A percentile compares a stretch with the other conserved stretches of the same genome.
Conservation (phyloP, 257 asterid species). For the Solanum habrochaites region DNA sequence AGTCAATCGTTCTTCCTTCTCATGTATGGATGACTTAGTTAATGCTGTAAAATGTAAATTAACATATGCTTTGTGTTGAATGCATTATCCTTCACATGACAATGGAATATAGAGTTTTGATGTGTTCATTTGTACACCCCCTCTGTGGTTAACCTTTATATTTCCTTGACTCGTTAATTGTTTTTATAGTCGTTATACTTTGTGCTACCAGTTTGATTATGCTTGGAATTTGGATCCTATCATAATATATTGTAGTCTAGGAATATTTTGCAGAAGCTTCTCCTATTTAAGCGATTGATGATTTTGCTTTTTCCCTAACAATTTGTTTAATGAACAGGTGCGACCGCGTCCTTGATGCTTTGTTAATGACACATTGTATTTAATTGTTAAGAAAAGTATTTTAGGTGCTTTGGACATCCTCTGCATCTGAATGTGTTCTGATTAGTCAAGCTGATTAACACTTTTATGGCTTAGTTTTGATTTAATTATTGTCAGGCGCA, state of each 20-base stretch:
- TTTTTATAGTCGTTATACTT: not conserved
- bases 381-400: not conserved
- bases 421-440: not conserved
- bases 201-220: not conserved
- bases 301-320: not conserved
- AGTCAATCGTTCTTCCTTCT: slow-evolving; percentile 96
- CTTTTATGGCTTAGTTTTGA: not conserved
- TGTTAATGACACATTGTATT: not conserved
- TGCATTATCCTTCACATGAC: not conserved
- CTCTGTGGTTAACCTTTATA: not conserved
- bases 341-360: not conserved
- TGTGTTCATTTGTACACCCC: not conserved
- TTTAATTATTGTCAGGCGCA: not conserved
- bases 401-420: not conserved
- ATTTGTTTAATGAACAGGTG: not conserved
- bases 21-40: slow-evolving; percentile 43
- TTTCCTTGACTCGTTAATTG: not conserved
- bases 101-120: not conserved
- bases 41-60: not conserved
- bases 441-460: not conserved
- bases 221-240: not conserved
- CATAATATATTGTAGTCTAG: not conserved
- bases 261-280: not conserved
- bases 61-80: not conserved
- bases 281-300: not conserved